A percentile compares a stretch with the other conserved stretches of the same genome.
phyloP scores from a whole-genome alignment of 495 filamentous ascomycete genomes.

The Trichoderma erinaceum region DNA sequence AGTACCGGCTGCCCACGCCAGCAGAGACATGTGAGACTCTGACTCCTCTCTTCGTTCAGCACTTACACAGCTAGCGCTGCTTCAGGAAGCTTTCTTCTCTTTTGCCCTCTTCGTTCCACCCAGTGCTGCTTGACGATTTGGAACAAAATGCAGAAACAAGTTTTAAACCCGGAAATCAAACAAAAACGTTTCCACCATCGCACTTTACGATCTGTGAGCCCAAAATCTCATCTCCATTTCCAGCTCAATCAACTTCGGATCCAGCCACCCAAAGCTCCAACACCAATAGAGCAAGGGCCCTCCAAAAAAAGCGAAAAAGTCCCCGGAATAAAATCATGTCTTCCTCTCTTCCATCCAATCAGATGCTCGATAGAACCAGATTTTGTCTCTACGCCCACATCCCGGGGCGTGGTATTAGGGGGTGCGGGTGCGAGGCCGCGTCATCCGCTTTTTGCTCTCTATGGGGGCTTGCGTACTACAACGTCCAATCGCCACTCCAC shows the following conservation, averaged over 20 bases:
- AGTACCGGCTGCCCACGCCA: not conserved
- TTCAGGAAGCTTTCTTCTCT: too few relatives aligned
- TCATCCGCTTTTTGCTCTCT: not conserved
- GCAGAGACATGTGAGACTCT: not conserved
- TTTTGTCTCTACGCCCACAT: not conserved
- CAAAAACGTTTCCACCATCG: too few relatives aligned
- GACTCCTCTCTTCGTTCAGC: not conserved
- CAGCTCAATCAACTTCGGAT: not conserved
- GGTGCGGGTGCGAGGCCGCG: slow-evolving; percentile 1
- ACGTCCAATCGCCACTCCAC: slow-evolving; percentile 1
- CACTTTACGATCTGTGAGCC: not conserved
- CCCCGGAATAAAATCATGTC: not conserved
- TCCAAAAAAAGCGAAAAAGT: not conserved
- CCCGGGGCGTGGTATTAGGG: slow-evolving; percentile 6
- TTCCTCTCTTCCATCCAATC: not conserved
- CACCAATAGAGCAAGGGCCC: not conserved
- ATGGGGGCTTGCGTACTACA: slow-evolving; percentile 10
- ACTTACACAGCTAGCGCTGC: not conserved
- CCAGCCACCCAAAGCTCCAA: not conserved
- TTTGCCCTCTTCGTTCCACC: too few relatives aligned
- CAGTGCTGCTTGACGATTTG: too few relatives aligned
- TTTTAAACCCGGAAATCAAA: too few relatives aligned
- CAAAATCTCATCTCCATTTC: not conserved
- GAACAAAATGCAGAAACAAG: too few relatives aligned
- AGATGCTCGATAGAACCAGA: not conserved